phyloP scores from a whole-genome alignment of 2,329 filamentous ascomycete genomes.

The Cladosporium sp. region DNA sequence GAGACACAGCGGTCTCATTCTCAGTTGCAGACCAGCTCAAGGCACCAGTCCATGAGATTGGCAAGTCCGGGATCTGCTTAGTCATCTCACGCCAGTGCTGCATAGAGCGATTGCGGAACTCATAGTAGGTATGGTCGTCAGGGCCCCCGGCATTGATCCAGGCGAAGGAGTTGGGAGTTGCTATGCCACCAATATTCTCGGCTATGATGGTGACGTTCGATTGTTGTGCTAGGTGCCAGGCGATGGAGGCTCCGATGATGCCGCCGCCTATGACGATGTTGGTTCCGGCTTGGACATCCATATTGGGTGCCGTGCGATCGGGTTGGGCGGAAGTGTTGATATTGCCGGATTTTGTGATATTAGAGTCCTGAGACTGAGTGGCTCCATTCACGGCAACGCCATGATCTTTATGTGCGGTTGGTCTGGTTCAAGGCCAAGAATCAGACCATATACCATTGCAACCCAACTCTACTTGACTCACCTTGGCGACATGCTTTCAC shows the following conservation, averaged over 20 bases:
- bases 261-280: slow-evolving; percentile 8
- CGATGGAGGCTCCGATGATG: slow-evolving; percentile 1
- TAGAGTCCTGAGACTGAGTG: background rate
- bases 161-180: slow-evolving; percentile 5
- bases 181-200: slow-evolving; percentile 2
- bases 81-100: slow-evolving; percentile 2
- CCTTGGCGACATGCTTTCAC: background rate
- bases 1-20: background rate
- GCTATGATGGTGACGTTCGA: slow-evolving; percentile 6
- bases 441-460: background rate
- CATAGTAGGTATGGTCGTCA: background rate
- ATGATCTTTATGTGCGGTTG: background rate
- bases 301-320: background rate
- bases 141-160: background rate
- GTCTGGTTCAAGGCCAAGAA: background rate
- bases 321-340: background rate
- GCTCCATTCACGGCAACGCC: background rate
- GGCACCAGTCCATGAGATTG: background rate
- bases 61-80: background rate
- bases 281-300: background rate
- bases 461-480: background rate
- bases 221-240: slow-evolving; percentile 2
- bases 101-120: slow-evolving; percentile 9
- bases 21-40: background rate
- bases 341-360: background rate